These are phyloP conservation scores for Thalassiosira ordinaria DNA, from an alignment of 352 stramenopile species.

Conservation along the genomic window DNA sequence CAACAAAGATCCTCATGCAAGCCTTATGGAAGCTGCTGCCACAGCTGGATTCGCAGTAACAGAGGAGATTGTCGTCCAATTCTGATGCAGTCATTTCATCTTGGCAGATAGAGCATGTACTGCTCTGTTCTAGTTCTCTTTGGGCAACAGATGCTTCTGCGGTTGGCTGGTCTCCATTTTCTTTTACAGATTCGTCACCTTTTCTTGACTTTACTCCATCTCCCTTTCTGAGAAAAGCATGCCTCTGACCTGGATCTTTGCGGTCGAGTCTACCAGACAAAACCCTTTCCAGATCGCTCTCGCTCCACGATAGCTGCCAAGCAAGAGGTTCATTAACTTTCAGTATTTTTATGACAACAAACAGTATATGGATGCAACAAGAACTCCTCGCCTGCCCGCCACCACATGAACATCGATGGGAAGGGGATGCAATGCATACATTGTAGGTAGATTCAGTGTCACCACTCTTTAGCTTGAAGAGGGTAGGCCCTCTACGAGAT, in stretches of 20 bases:
- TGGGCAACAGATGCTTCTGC: neutral
- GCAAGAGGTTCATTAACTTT: conserved; percentile 49
- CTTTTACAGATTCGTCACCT: neutral
- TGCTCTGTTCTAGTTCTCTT: conserved; percentile 40
- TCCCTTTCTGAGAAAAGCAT: conserved; percentile 36
- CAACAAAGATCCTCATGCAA: conserved; percentile 49
- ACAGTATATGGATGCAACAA: conserved; percentile 59
- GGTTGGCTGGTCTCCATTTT: neutral
- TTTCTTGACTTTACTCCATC: conserved; percentile 2
- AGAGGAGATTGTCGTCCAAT: conserved; percentile 38
- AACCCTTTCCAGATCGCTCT: conserved; percentile 57
- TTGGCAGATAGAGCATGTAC: conserved; percentile 63
- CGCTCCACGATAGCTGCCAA: conserved; percentile 54
- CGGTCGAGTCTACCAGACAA: conserved; percentile 24
- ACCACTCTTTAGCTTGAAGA: conserved; percentile 32
- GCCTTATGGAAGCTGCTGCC: conserved; percentile 51
- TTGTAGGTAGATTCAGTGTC: conserved; percentile 27
- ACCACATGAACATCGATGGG: conserved; percentile 58
- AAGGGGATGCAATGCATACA: conserved; percentile 40
- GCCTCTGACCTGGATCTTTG: neutral
- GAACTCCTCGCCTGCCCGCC: conserved; percentile 35
- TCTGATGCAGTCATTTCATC: conserved; percentile 57
- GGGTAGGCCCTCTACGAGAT: neutral
- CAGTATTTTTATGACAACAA: conserved; percentile 68
- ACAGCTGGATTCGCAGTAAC: conserved; percentile 51